These are phyloP conservation scores for Mycena kentingensis DNA, from an alignment of 768 basidiomycete genomes.

Conservation along the genomic window DNA sequence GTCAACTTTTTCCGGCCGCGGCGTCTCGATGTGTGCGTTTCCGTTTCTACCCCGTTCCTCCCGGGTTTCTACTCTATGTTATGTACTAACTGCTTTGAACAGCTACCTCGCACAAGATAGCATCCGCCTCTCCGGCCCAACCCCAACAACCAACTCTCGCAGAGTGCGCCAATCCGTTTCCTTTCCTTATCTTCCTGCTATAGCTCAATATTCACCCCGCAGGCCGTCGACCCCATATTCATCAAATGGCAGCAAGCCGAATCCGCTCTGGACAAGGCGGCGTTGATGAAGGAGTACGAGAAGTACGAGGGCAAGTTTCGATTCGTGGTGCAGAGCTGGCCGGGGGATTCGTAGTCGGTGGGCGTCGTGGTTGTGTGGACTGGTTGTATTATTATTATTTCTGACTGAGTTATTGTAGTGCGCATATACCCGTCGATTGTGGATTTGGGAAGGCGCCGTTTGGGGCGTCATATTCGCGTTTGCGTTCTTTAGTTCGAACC, in stretches of 20 bases:
- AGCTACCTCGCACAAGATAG: constrained; percentile 16
- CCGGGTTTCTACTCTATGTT: constrained; percentile 3
- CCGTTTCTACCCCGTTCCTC: neutral
- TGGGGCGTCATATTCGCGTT: too few relatives aligned
- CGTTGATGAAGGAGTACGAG: constrained; percentile 17
- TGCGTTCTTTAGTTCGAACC: too few relatives aligned
- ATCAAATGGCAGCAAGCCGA: constrained; percentile 15
- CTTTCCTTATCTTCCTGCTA: neutral
- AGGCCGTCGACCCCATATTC: constrained; percentile 16
- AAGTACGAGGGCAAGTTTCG: constrained; percentile 18
- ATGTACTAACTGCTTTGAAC: constrained; percentile 1
- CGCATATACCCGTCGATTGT: too few relatives aligned
- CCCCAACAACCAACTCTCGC: constrained; percentile 14
- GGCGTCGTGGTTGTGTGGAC: too few relatives aligned
- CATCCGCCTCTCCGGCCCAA: constrained; percentile 13
- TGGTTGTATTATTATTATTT: too few relatives aligned
- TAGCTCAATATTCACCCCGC: constrained; percentile 2
- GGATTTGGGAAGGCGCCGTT: too few relatives aligned
- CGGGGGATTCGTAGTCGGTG: too few relatives aligned
- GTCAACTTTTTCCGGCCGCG: constrained; percentile 19
- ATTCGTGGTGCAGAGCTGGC: constrained; percentile 18
- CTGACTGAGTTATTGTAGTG: too few relatives aligned
- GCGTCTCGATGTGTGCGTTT: constrained; percentile 16
- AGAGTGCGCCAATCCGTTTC: constrained; percentile 5
- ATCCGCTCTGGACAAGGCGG: constrained; percentile 8